Evolutionary conservation across 2,329 filamentous ascomycete genomes (phyloP).

Genomic region (Coniochaeta sp.): DNA sequence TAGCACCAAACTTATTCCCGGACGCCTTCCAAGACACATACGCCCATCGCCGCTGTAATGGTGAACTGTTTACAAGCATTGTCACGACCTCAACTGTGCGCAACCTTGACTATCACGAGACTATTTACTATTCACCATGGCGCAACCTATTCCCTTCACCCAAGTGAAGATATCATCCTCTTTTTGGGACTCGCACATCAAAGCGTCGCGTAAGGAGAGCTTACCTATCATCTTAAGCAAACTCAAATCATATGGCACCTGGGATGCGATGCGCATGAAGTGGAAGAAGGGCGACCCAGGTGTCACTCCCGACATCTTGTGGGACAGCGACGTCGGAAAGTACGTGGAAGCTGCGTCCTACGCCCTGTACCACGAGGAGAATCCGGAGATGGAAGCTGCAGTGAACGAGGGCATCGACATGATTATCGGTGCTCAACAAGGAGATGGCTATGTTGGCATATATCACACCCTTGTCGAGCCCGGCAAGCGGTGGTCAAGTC

Average conservation of each 20-base stretch:
- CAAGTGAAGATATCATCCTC: neutral
- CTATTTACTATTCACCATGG: neutral
- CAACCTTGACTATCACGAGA: too few relatives aligned
- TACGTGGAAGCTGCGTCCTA: constrained; percentile 44
- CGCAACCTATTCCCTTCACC: neutral
- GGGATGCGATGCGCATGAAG: constrained; percentile 1
- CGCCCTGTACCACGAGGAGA: constrained; percentile 41
- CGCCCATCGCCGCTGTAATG: too few relatives aligned
- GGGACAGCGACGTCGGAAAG: constrained; percentile 50
- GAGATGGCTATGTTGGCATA: constrained; percentile 55
- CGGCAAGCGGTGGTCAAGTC: constrained; percentile 45
- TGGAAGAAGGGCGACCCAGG: constrained; percentile 1
- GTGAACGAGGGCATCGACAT: constrained; percentile 26
- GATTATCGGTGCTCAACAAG: constrained; percentile 45
- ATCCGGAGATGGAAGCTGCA: constrained; percentile 17
- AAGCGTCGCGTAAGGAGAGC: neutral
- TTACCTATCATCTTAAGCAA: neutral
- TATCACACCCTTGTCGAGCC: constrained; percentile 54
- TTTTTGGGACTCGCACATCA: neutral
- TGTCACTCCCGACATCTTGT: constrained; percentile 32
- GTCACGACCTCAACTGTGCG: too few relatives aligned
- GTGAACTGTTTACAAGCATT: too few relatives aligned
- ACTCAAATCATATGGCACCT: constrained; percentile 1
- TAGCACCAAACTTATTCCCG: too few relatives aligned
- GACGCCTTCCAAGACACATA: too few relatives aligned